Percentiles rank a stretch among this genome's conserved stretches.
Conservation (phyloP, 345 rosid species). For the Microthlaspi erraticum region DNA sequence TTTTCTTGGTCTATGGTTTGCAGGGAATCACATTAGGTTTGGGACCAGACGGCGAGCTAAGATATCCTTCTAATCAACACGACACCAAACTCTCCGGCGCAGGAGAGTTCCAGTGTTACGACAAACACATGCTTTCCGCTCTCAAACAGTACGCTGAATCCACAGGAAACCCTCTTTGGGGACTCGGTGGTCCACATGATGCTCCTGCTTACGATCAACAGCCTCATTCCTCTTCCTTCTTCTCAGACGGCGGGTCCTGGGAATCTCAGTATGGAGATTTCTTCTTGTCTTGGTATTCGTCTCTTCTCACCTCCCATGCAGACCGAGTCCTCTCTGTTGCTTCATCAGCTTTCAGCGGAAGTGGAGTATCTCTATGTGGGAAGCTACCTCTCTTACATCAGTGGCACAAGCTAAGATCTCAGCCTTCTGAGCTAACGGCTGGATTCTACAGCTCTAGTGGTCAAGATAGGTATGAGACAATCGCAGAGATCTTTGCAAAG, state of each 20-base stretch:
- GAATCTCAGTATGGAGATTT: slow-evolving; percentile 79
- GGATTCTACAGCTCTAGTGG: slow-evolving; percentile 69
- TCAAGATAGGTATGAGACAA: slow-evolving; percentile 67
- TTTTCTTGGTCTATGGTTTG: slow-evolving; percentile 30
- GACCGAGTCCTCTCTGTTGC: slow-evolving; percentile 72
- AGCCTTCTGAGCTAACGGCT: slow-evolving; percentile 76
- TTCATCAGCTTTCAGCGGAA: slow-evolving; percentile 52
- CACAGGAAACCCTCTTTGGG: slow-evolving; percentile 82
- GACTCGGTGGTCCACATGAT: slow-evolving; percentile 92
- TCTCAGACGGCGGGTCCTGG: slow-evolving; percentile 91
- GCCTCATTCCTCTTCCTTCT: slow-evolving; percentile 59
- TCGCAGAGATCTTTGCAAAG: slow-evolving; percentile 65
- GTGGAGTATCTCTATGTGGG: slow-evolving; percentile 53
- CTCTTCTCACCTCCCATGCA: slow-evolving; percentile 70
- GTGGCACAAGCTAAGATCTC: slow-evolving; percentile 76
- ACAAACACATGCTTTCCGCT: slow-evolving; percentile 69
- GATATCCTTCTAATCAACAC: slow-evolving; percentile 73
- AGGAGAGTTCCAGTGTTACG: slow-evolving; percentile 94
- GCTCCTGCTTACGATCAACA: slow-evolving; percentile 63
- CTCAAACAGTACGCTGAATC: slow-evolving; percentile 77
- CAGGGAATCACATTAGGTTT: slow-evolving; percentile 87
- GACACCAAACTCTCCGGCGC: slow-evolving; percentile 39
- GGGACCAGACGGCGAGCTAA: slow-evolving; percentile 87
- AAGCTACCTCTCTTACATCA: slow-evolving; percentile 73
- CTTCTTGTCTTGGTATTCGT: slow-evolving; percentile 91